Evolutionary conservation across 1,284 basidiomycete genomes (phyloP), one percentile per base, ranked within the genome.

Genomic region (Serendipita sp.): DNA sequence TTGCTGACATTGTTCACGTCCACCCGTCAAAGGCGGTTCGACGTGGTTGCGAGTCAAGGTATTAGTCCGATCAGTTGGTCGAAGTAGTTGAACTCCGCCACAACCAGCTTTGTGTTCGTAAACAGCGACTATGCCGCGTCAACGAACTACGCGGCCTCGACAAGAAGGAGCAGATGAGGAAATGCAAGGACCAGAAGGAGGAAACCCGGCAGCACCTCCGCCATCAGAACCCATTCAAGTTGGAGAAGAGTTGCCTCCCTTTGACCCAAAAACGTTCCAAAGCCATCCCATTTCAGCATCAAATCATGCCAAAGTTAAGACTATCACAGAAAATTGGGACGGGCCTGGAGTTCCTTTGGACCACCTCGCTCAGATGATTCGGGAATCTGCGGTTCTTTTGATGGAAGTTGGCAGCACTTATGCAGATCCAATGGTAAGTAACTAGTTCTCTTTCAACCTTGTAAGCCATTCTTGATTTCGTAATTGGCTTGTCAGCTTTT

Each of bases 351-450:
- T 62, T 42, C 50, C 62, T 12, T 35, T 66, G 44, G 38, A 41
- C 10, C 63, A 64, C n/a, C 63, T 62, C 3, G 47, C 79, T 65
- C 68, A 68, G 22, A 74, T 81, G 26, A 75, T 85, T 45, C 76
- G 73, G 44, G 79, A 82, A 62, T 77, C 84, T 22, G 86, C 79
- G 0, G 73, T 77, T 10, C 78, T 81, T 8, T 73, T 87, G 61
- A 84, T 84, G 17, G 87, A 88, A 64, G 76, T 79, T 30, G 82
- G 83, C 22, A 22, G 22, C 22, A 22, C 22, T 22, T 22, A 22
- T 60, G 77, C 75, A 2, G 77, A 79, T n/a, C 61, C 63, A 75
- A 80, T 47, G 76, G 74, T 6, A 74, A 76, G 66, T 74, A 81
- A 74, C 85, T 85, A 61, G 60, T 74, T 62, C 13, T 62, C 2